Evolutionary conservation across 2,329 filamentous ascomycete genomes (phyloP).

Genomic region (Clarireedia homoeocarpa): DNA sequence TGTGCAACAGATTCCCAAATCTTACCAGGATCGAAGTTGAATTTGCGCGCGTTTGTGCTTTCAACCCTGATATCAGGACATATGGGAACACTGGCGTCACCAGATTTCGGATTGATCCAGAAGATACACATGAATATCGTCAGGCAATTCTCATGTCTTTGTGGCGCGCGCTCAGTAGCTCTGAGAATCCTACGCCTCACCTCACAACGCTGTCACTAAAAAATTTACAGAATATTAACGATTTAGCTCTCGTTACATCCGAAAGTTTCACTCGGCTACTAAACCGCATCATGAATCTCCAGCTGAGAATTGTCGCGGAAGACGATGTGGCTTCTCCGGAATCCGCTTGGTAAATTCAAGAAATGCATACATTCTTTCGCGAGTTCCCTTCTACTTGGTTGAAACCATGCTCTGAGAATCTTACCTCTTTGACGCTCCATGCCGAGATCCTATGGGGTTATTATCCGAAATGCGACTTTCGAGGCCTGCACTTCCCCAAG

Average conservation of each 20-base stretch:
- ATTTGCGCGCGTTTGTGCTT: constrained; percentile 1
- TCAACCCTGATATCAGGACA: not conserved
- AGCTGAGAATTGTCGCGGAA: constrained; percentile 2
- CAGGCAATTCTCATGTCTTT: not conserved
- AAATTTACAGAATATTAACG: constrained; percentile 10
- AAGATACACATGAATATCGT: constrained; percentile 6
- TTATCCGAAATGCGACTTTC: constrained; percentile 5
- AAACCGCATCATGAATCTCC: not conserved
- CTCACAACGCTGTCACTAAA: constrained; percentile 4
- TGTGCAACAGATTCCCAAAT: constrained; percentile 6
- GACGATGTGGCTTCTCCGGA: not conserved
- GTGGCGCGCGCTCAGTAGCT: constrained; percentile 3
- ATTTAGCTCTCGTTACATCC: not conserved
- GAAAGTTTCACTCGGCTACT: not conserved
- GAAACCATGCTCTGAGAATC: not conserved
- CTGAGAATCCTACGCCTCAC: not conserved
- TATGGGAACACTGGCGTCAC: too few species aligned
- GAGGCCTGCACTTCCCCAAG: constrained; percentile 7
- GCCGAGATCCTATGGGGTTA: constrained; percentile 7
- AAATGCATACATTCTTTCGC: constrained; percentile 8
- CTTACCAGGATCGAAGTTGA: constrained; percentile 2
- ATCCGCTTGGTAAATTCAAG: not conserved
- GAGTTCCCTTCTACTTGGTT: constrained; percentile 9
- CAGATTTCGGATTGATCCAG: not conserved
- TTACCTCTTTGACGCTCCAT: constrained; percentile 7